Percentiles rank a stretch among this genome's conserved stretches.
Evolutionary conservation across 2,329 filamentous ascomycete species (phyloP).

Genomic region (Colletotrichum melonis): DNA sequence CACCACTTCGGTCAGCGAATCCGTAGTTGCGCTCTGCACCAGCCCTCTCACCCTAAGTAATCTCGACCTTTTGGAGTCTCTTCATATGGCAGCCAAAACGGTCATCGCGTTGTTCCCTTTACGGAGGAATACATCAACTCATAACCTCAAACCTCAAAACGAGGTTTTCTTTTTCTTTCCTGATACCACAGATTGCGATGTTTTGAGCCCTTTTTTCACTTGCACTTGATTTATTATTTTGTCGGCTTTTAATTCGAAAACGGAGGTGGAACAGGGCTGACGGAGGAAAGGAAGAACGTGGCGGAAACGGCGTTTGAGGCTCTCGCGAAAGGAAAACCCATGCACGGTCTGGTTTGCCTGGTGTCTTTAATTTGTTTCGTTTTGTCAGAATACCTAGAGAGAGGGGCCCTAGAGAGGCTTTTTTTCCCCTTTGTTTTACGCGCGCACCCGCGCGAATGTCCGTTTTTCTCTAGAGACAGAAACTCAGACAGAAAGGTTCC

Average conservation of each 20-base stretch:
- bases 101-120: neutral
- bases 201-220: neutral
- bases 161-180: neutral
- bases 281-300: neutral
- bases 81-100: neutral
- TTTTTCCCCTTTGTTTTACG: neutral
- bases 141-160: neutral
- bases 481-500: neutral
- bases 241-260: neutral
- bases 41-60: neutral
- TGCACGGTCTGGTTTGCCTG: neutral
- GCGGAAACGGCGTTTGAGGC: neutral
- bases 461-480: neutral
- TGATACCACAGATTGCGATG: neutral
- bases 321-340: neutral
- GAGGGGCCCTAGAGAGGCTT: conserved; percentile 12
- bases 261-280: neutral
- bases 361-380: neutral
- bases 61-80: neutral
- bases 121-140: neutral
- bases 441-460: neutral
- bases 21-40: neutral
- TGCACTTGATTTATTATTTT: neutral
- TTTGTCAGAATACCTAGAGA: conserved; percentile 28
- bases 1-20: neutral